Evolutionary conservation across 2,329 filamentous ascomycete genomes (phyloP), one percentile per base, ranked within the genome.

Genomic region (Colletotrichum kahawae): DNA sequence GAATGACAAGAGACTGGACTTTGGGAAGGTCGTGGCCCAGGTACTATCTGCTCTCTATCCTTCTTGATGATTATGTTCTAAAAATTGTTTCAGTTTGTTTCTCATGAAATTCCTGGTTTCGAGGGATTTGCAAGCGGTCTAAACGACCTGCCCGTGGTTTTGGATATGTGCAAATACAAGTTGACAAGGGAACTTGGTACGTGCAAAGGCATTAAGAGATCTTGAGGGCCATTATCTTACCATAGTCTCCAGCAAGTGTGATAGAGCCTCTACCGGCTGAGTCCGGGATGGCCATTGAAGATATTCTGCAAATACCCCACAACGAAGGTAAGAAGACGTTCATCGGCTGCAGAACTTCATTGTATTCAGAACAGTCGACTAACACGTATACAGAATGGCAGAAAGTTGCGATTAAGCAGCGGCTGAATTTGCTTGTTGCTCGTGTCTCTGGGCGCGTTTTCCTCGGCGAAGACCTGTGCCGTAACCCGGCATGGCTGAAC

Each of bases 401-500:
- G n/a, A 51, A 13, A 1, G 43, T 51, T 21, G 5, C 43, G 21
- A 51, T 51, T 12, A 51, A 21, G n/a, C 18, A 51, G 43, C 43
- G 43, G 21, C n/a, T 51, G 43, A 51, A 51, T 51, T n/a, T 51
- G n/a, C 43, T 51, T 21, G 43, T 51, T 13, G 43, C 43, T 21
- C 43, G 43, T 21, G 43, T 51, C 43, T 51, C 43, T 51, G 43
- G 43, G 43, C 43, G 43, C n/a, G 43, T 51, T 7, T 51, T 51
- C 2, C 43, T 51, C 3, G 88, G 88, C 5, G 78, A 80, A 9
- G 80, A 82, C 5, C 78, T 89, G 7, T 88, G 86, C 78, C 86
- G 86, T 6, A 84, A 90, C 76, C 78, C 84, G 33, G 80, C 84
- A 48, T 90, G 88, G 88, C 82, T 89, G n/a, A 80, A 85, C 4